Evolutionary conservation across 305 asterid species (phyloP), one percentile per base, ranked within the genome.

Genomic region (Nicotiana rustica): DNA sequence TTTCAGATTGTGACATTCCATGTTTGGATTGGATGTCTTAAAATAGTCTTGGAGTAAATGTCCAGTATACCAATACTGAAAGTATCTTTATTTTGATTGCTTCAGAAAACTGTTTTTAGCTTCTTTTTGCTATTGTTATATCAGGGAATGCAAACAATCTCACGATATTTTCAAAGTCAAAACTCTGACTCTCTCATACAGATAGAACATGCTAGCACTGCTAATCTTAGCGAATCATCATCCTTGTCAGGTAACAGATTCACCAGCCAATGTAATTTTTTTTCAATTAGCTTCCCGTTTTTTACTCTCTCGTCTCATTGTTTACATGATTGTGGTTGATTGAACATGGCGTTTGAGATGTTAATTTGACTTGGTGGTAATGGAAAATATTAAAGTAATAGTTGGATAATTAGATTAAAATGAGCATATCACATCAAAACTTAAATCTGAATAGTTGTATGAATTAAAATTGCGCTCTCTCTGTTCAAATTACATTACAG

Each of bases 131-230:
- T 17, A 35, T 81, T 88, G 78, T 80, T 87, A 79, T 87, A 71
- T 65, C 91, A 94, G 97, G 93, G 92, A 84, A 88, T 83, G 66
- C 77, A 93, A 71, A 89, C 97, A 47, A 93, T 94, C 88, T 87
- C 86, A 35, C 90, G 88, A 83, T 93, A 87, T 84, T 91, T 92
- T 81, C 88, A 69, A 61, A 87, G 88, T 84, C 85, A 82, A 31
- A 85, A 73, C 52, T 83, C 88, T 25, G 84, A 78, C 84, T 85
- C 90, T 81, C 36, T 78, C 69, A 83, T 89, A 41, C 85, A 85
- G 82, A 84, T 80, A 75, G 85, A 65, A 18, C 85, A 60, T 80
- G 84, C 75, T 75, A 84, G 78, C 86, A 81, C 86, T 60, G 69
- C 81, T 80, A 87, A 83, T 70, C 93, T 88, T 82, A 83, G 82